Evolutionary conservation across 768 basidiomycete species (phyloP).

Genomic region (Cystobasidium tubakii): DNA sequence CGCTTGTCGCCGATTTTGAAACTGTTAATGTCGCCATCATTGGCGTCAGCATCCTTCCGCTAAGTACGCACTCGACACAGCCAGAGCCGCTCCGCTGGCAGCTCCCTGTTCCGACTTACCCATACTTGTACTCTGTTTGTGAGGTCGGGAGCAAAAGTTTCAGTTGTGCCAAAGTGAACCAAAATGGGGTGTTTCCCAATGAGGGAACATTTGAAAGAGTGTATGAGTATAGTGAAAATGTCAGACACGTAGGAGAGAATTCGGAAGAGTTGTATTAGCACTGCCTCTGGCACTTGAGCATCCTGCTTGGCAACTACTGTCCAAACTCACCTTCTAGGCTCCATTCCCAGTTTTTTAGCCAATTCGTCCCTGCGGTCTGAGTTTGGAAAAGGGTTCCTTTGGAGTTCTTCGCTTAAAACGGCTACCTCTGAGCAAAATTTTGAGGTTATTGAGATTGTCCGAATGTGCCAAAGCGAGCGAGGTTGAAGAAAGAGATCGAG

Average conservation of each 20-base stretch:
- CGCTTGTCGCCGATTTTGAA: conserved; percentile 30
- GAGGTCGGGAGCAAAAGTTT: background rate
- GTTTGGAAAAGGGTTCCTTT: conserved; percentile 17
- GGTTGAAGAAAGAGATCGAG: too few relatives aligned
- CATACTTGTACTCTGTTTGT: conserved; percentile 31
- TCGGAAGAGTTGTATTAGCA: too few relatives aligned
- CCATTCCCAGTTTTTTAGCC: conserved; percentile 14
- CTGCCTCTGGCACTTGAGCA: too few relatives aligned
- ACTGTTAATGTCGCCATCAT: background rate
- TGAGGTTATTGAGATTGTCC: background rate
- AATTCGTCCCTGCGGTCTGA: conserved; percentile 6
- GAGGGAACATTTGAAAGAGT: too few relatives aligned
- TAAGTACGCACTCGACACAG: background rate
- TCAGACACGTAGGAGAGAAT: too few relatives aligned
- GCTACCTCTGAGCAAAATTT: background rate
- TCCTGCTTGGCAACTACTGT: too few relatives aligned
- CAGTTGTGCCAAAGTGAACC: background rate
- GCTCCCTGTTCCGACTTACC: background rate
- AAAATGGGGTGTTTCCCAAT: background rate
- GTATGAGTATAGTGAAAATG: too few relatives aligned
- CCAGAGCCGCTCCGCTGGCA: background rate
- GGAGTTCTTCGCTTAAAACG: conserved; percentile 15
- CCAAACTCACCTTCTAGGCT: conserved; percentile 20
- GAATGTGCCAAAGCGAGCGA: background rate
- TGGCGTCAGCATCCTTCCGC: background rate